Evolutionary conservation across 257 asterid species (phyloP), one percentile per base, ranked within the genome.

Genomic region (Leptodermis oblonga): DNA sequence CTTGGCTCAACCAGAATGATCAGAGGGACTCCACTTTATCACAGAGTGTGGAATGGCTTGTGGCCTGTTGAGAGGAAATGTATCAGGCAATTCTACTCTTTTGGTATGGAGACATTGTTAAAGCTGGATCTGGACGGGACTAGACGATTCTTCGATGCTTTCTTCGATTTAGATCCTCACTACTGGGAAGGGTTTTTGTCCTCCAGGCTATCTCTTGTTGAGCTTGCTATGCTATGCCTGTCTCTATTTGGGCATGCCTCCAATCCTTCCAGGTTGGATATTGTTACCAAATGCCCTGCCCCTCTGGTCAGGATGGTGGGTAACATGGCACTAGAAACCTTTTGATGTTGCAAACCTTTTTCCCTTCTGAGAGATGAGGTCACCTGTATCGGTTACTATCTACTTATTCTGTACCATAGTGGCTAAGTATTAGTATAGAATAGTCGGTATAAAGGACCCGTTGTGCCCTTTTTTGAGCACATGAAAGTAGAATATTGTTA

Each of bases 81-180:
- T n/a, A 53, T 37, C 2, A 84, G 98, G 81, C 90, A 88, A 58
- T 93, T 67, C 69, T 84, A 88, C 64, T 77, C 72, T 43, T 93
- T 90, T 58, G 99, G 99, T 18, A 88, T 90, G 99, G 97, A 90
- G 90, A 81, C 89, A 3, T 65, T 93, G 82, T 58, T 90, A 88
- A 86, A 80, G 68, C 90, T 92, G 26, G 94, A 92, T 72, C 82
- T 92, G 80, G 69, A 74, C 4, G 96, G 88, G 80, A 87, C 84
- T 20, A 85, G 97, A 76, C 64, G 86, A 4, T 82, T 93, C 65
- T 90, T 93, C 34, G 87, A 93, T 68, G 90, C 97, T 9, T 93
- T 93, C 78, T 93, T 90, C 68, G 90, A 85, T 79, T 88, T 93
- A 22, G 80, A 89, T 70, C 95, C 96, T 72, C 73, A 81, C 18